Conservation (phyloP, 768 basidiomycete species). For the Suillus cothurnatus region DNA sequence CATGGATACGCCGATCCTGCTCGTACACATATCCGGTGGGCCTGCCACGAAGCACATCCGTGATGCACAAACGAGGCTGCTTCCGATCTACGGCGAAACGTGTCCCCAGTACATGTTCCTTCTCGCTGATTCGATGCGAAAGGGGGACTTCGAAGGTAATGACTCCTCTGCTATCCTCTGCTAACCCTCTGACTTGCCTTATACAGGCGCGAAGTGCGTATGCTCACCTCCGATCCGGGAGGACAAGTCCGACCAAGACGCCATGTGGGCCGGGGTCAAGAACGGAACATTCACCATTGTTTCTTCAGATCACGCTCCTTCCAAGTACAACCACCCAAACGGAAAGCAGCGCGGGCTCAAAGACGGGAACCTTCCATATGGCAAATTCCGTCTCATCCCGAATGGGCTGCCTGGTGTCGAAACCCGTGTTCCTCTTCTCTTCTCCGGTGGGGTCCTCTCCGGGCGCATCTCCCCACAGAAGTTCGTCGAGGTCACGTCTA, state of each 20-base stretch:
- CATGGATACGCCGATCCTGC: conserved; percentile 23
- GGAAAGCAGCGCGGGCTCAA: conserved; percentile 28
- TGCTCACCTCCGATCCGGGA: conserved; percentile 21
- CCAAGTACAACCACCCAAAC: conserved; percentile 26
- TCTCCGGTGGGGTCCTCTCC: conserved; percentile 32
- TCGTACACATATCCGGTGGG: conserved; percentile 20
- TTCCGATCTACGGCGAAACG: conserved; percentile 24
- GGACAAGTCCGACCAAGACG: conserved; percentile 18
- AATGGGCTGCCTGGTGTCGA: conserved; percentile 39
- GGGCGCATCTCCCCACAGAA: conserved; percentile 31
- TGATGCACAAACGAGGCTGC: conserved; percentile 20
- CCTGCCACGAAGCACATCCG: conserved; percentile 17
- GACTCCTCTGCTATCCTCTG: no score
- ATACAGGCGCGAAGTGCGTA: conserved; percentile 18
- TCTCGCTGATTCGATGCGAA: conserved; percentile 19
- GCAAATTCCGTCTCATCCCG: conserved; percentile 34
- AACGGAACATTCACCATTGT: conserved; percentile 32
- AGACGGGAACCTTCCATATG: conserved; percentile 26
- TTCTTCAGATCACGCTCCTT: conserved; percentile 36
- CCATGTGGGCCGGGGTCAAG: conserved; percentile 19
- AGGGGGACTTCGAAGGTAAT: conserved; percentile 17
- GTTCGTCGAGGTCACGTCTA: conserved; percentile 37
- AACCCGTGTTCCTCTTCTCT: conserved; percentile 35
- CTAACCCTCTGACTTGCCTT: no score
- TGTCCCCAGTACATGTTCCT: conserved; percentile 22